Evolutionary conservation across 202 grass and related monocot genomes (phyloP), one percentile per base, ranked within the genome.

Genomic region (Cymbopogon flexuosus): DNA sequence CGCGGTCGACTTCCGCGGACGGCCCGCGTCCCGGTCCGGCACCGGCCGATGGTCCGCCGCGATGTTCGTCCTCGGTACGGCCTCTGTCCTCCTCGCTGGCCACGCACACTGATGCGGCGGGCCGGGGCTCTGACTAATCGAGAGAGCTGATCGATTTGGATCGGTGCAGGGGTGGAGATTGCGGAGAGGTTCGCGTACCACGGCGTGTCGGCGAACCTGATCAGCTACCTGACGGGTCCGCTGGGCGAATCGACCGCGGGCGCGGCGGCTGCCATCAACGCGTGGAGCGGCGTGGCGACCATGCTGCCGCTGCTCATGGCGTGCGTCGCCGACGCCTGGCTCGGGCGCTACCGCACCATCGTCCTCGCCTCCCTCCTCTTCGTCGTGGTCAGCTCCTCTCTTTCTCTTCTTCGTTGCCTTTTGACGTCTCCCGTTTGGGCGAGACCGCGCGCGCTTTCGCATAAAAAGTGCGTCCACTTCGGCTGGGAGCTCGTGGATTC

Each of bases 221-320:
- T 97, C 78, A 94, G 70, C 79, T 97, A 94, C 84, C 75, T 97
- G 61, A 97, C 91, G 19, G 94, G 91, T 0, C 91, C 85, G 61
- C 84, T 97, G 10, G 85, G 82, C 1, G 89, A 94, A 79, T 84
- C 86, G 9, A 97, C 83, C 33, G 91, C 94, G 2, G 74, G 74
- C n/a, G 94, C 89, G 2, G 89, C 94, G 0, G 81, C 89, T 1
- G 78, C 89, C 5, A 81, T 94, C 46, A 94, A 94, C 83, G 77
- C 78, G 10, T 97, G 94, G 89, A 83, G 83, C 57, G 91, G 94
- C 11, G 85, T 89, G 8, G 77, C 91, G 2, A 88, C 78, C 23
- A 92, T 97, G 89, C 83, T 97, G 68, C 94, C 94, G 15, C 83
- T 94, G 21, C 62, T 90, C 0, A 82, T 91, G 56, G 94, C 94